Conservation (phyloP, 352 stramenopile species). For the Aphanomyces invadans region DNA sequence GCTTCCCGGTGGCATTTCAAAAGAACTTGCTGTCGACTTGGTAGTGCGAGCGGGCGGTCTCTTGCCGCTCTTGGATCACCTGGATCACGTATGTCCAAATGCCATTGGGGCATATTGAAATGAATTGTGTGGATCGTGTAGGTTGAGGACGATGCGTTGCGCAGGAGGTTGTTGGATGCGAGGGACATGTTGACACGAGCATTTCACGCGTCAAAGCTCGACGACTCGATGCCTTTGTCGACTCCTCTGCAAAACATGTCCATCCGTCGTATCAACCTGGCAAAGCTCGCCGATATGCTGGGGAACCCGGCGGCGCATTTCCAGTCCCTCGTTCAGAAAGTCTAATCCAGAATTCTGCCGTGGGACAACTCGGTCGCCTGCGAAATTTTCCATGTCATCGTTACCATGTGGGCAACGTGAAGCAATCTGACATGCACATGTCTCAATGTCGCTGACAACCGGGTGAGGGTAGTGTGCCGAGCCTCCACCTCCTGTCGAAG, state of each 20-base stretch:
- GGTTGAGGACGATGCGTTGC: conserved; percentile 40
- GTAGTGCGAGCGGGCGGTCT: conserved; percentile 52
- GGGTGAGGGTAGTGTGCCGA: too few species aligned
- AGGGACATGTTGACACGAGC: conserved; percentile 60
- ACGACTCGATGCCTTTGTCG: conserved; percentile 40
- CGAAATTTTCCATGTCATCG: too few species aligned
- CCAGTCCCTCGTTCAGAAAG: not conserved
- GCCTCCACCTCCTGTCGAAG: too few species aligned
- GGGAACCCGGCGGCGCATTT: not conserved
- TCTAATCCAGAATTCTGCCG: not conserved
- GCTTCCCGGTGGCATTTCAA: conserved; percentile 41
- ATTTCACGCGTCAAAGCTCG: conserved; percentile 62
- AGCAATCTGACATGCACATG: too few species aligned
- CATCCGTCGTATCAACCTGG: not conserved
- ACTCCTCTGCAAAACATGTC: conserved; percentile 39
- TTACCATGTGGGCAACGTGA: too few species aligned
- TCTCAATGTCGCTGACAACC: too few species aligned
- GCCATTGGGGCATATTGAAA: not conserved
- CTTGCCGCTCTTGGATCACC: conserved; percentile 47
- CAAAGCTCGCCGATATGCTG: not conserved
- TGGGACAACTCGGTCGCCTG: too few species aligned
- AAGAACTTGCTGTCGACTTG: conserved; percentile 52
- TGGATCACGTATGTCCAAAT: conserved; percentile 32
- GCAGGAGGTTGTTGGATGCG: conserved; percentile 48
- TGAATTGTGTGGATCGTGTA: not conserved